phyloP scores from a whole-genome alignment of 2,329 filamentous ascomycete genomes.

The Arthrobotrys musiformis region DNA sequence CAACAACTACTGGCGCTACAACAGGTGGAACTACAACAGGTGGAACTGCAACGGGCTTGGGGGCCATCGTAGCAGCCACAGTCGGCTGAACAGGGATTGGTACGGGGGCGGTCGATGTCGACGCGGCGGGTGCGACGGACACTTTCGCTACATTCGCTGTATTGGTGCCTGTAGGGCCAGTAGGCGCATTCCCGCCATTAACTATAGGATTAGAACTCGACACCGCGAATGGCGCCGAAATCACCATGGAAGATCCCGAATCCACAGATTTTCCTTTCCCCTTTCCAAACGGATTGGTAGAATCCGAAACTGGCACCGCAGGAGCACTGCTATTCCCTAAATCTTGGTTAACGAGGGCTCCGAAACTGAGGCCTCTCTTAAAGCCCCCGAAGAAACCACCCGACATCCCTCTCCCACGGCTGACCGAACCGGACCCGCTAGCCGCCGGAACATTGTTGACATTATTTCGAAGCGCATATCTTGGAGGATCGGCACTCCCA shows the following conservation, averaged over 20 bases:
- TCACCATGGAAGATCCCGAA: background rate
- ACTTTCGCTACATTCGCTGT: background rate
- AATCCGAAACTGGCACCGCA: slow-evolving; percentile 1
- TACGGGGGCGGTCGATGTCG: background rate
- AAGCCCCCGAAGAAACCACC: slow-evolving; percentile 37
- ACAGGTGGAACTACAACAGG: slow-evolving; percentile 1
- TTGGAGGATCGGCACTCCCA: slow-evolving; percentile 17
- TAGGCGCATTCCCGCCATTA: background rate
- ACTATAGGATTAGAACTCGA: background rate
- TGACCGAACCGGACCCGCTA: slow-evolving; percentile 9
- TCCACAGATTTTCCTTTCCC: slow-evolving; percentile 47
- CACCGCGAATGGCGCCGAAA: slow-evolving; percentile 28
- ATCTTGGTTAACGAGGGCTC: slow-evolving; percentile 7
- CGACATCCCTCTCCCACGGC: background rate
- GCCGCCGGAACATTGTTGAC: background rate
- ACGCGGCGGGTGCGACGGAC: background rate
- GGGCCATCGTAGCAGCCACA: background rate
- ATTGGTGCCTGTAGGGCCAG: background rate
- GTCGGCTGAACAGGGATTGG: background rate
- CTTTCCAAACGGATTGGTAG: slow-evolving; percentile 2
- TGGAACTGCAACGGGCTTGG: background rate
- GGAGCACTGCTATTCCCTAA: background rate
- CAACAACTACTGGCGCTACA: background rate
- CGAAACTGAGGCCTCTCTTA: slow-evolving; percentile 15
- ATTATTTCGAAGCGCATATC: slow-evolving; percentile 14